Conservation (phyloP, 768 basidiomycete genomes). For the Rhizopogon vinicolor region DNA sequence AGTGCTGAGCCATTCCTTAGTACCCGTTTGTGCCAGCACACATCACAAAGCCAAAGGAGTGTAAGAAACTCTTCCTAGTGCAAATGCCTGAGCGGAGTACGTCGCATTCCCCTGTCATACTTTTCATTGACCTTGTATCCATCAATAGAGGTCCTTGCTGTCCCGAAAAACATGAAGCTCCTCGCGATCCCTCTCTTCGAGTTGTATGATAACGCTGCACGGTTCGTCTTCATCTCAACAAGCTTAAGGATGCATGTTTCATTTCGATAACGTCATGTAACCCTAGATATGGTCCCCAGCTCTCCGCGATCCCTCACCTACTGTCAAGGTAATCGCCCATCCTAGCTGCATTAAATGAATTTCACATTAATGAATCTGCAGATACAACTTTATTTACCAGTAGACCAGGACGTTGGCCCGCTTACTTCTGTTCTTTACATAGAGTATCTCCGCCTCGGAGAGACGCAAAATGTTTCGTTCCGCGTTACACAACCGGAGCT, state of each 20-base stretch:
- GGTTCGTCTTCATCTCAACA: constrained; percentile 36
- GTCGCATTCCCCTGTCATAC: constrained; percentile 23
- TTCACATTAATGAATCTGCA: constrained; percentile 5
- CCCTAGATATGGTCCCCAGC: constrained; percentile 80
- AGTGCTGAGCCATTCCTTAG: constrained; percentile 31
- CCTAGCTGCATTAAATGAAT: background rate
- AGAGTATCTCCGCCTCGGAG: background rate
- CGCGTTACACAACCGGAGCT: constrained; percentile 2
- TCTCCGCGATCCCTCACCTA: constrained; percentile 90
- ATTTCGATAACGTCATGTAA: background rate
- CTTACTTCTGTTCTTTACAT: background rate
- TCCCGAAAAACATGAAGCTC: constrained; percentile 98
- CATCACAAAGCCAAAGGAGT: constrained; percentile 96
- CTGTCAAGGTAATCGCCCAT: constrained; percentile 61
- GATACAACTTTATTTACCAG: constrained; percentile 82
- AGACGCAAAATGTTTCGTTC: constrained; percentile 3
- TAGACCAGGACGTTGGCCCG: constrained; percentile 18
- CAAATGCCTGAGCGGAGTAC: constrained; percentile 93
- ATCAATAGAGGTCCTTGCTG: constrained; percentile 82
- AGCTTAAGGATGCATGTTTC: constrained; percentile 1
- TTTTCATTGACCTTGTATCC: background rate
- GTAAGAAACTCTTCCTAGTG: constrained; percentile 93
- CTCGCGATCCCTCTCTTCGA: constrained; percentile 96
- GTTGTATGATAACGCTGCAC: constrained; percentile 94
- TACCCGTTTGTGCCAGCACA: constrained; percentile 95